Evolutionary conservation across 2,329 filamentous ascomycete genomes (phyloP).

Genomic region (Colletotrichum sp.): DNA sequence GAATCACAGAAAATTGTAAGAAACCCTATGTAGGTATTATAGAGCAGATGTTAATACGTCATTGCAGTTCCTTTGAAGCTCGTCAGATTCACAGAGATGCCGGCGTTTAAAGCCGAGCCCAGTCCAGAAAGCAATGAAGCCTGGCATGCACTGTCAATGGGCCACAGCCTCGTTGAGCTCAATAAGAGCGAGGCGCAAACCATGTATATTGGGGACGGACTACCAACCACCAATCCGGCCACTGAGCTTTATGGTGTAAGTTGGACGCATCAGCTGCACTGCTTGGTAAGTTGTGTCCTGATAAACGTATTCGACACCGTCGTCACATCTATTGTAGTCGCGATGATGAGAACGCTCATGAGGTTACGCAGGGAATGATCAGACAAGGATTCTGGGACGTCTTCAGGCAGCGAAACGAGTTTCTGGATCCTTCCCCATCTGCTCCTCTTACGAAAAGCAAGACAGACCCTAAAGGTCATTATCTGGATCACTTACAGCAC

Average conservation of each 20-base stretch:
- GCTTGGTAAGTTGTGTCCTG: background rate
- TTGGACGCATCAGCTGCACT: background rate
- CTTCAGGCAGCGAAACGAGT: background rate
- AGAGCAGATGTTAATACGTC: background rate
- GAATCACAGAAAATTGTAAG: background rate
- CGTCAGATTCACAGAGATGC: background rate
- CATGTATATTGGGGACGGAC: background rate
- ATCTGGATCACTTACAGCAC: background rate
- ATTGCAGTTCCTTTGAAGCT: background rate
- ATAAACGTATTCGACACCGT: background rate
- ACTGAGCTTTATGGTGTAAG: background rate
- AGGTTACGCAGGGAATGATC: background rate
- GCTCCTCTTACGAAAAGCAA: background rate
- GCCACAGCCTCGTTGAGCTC: background rate
- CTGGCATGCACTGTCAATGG: background rate
- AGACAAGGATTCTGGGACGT: background rate
- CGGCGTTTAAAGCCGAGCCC: background rate
- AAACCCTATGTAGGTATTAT: rapidly evolving
- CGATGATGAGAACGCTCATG: background rate
- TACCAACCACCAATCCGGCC: background rate
- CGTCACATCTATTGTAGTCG: background rate
- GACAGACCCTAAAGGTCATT: background rate
- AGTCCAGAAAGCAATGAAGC: background rate
- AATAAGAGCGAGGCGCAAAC: background rate
- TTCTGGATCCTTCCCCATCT: background rate